Evolutionary conservation across 441 rosid genomes (phyloP), one percentile per base, ranked within the genome.

Genomic region (Erodium texanum): DNA sequence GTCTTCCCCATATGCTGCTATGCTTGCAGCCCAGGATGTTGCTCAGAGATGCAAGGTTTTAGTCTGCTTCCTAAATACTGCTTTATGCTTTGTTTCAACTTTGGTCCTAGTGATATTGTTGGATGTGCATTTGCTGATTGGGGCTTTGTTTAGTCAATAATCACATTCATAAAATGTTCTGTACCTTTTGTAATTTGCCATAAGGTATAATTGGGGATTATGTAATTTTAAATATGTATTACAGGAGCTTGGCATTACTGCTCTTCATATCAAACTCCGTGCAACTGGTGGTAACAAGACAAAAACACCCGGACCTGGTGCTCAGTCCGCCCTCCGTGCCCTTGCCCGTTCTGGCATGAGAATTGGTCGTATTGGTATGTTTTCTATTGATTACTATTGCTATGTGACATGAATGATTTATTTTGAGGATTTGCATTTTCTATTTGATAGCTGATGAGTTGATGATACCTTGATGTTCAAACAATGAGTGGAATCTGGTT

Each of bases 1-100:
- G 75, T 89, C 96, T 45, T 45, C 52, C 52, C 52, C 52, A 45
- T 45, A 45, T 45, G 52, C 52, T 11, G 52, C 52, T 6, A 87
- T 87, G 90, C 96, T 89, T 83, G 96, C 96, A 43, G 93, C 96
- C 12, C 93, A 85, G 76, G 93, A 89, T 81, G 93, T 89, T 75
- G 66, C 96, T 3, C 77, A 71, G 62, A 76, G 89, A 83, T 89
- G 96, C 93, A 86, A 89, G 96, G 96, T 87, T 45, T 45, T 45
- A 45, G 14, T 45, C 16, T 45, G 52, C 1, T 12, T 11, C 16
- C 52, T 45, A 0, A n/a, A 45, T 10, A 2, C 12, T 3, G 5
- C 4, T 45, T 45, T 45, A 3, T 45, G 12, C n/a, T n/a, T n/a
- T 4, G 52, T 14, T 43, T 43, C 12, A 45, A 45, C 52, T 45